Evolutionary conservation across 192 early-diverging fungal species (phyloP).

Genomic region (Linnemannia exigua): DNA sequence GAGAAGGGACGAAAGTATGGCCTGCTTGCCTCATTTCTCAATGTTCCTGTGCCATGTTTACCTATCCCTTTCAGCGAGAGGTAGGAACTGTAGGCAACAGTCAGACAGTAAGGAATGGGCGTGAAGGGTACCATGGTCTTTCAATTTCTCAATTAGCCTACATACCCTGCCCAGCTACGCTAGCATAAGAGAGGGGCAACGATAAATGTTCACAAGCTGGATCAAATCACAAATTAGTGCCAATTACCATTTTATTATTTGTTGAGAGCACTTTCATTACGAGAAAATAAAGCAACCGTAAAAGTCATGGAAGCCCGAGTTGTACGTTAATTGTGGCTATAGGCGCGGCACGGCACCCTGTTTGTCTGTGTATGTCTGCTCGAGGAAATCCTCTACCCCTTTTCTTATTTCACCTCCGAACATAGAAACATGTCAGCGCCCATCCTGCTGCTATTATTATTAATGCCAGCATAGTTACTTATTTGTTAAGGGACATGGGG

Average conservation of each 20-base stretch:
- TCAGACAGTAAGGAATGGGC: background rate
- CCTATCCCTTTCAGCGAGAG: background rate
- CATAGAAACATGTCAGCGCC: too few species aligned
- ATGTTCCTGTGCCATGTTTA: background rate
- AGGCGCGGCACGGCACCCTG: too few species aligned
- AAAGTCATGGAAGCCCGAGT: background rate
- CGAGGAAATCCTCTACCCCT: too few species aligned
- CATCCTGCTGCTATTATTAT: too few species aligned
- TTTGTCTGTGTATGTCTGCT: too few species aligned
- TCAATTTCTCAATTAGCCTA: background rate
- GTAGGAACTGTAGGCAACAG: background rate
- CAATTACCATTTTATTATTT: background rate
- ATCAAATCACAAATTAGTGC: slow-evolving; percentile 1
- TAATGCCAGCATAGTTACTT: too few species aligned
- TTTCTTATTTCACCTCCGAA: too few species aligned
- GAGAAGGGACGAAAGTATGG: background rate
- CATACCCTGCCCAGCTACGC: background rate
- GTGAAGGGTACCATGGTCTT: background rate
- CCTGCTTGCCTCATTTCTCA: background rate
- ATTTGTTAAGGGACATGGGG: too few species aligned
- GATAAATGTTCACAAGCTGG: slow-evolving; percentile 3
- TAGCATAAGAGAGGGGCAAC: background rate
- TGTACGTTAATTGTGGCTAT: too few species aligned
- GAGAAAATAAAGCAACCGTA: background rate
- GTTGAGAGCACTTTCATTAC: background rate